Conservation (phyloP, 768 basidiomycete genomes). For the Podaxis sp. region DNA sequence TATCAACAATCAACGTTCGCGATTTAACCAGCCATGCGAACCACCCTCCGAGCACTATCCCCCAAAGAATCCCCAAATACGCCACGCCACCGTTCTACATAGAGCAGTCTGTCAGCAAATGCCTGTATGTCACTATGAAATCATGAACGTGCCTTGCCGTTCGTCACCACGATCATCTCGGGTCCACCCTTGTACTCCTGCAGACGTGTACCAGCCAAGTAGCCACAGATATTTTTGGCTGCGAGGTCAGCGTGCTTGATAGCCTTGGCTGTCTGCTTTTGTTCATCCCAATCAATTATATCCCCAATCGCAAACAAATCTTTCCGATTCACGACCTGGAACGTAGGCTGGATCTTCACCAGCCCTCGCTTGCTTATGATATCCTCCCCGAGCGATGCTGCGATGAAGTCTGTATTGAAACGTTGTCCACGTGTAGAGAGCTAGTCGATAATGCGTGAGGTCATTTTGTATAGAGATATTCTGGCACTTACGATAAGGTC, state of each 20-base stretch:
- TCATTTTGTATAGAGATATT: not conserved
- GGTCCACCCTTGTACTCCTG: constrained; percentile 47
- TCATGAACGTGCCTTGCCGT: constrained; percentile 43
- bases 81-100: constrained; percentile 39
- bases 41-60: constrained; percentile 45
- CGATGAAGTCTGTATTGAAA: not conserved
- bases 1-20: constrained; percentile 8
- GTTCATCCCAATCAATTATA: constrained; percentile 21
- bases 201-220: constrained; percentile 5
- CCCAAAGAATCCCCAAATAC: constrained; percentile 43
- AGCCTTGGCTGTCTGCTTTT: constrained; percentile 19
- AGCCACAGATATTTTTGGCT: constrained; percentile 16
- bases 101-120: constrained; percentile 3
- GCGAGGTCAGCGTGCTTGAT: constrained; percentile 17
- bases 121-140: not conserved
- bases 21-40: constrained; percentile 32
- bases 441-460: not conserved
- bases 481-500: not conserved
- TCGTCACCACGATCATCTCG: constrained; percentile 55
- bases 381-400: not conserved
- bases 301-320: constrained; percentile 21
- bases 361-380: not conserved
- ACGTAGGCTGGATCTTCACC: not conserved
- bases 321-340: not conserved
- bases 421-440: not conserved